Evolutionary conservation across 352 stramenopile species (phyloP).

Genomic region (Globisporangium barbulae): DNA sequence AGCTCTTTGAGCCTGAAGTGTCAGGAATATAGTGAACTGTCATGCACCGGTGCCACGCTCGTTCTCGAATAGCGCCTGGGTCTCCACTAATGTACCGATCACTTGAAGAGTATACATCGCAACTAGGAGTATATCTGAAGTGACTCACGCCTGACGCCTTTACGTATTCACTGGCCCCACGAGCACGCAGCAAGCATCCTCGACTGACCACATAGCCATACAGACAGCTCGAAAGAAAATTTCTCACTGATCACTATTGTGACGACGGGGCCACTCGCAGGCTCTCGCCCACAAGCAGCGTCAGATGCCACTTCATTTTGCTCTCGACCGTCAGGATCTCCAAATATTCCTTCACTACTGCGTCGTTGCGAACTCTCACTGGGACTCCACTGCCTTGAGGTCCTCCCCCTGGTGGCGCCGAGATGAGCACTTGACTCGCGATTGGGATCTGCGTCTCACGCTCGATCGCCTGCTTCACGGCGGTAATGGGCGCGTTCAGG

Average conservation of each 20-base stretch:
- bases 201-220: neutral
- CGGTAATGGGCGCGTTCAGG: neutral
- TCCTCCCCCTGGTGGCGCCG: neutral
- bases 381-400: neutral
- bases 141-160: neutral
- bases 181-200: neutral
- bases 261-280: conserved; percentile 2
- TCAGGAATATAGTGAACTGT: too few species aligned
- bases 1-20: too few species aligned
- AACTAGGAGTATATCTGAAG: neutral
- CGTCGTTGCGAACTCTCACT: conserved; percentile 12
- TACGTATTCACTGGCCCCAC: neutral
- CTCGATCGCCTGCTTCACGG: conserved; percentile 19
- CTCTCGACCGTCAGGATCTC: conserved; percentile 8
- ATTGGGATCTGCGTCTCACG: conserved; percentile 11
- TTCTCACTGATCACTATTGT: neutral
- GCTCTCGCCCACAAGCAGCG: conserved; percentile 32
- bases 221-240: neutral
- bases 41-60: neutral
- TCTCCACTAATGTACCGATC: neutral
- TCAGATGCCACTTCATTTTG: conserved; percentile 23
- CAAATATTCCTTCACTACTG: conserved; percentile 7
- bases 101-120: neutral
- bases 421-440: conserved; percentile 19
- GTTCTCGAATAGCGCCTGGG: neutral